phyloP scores from a whole-genome alignment of 169 alveolate genomes.

The Miamiensis avidus region DNA sequence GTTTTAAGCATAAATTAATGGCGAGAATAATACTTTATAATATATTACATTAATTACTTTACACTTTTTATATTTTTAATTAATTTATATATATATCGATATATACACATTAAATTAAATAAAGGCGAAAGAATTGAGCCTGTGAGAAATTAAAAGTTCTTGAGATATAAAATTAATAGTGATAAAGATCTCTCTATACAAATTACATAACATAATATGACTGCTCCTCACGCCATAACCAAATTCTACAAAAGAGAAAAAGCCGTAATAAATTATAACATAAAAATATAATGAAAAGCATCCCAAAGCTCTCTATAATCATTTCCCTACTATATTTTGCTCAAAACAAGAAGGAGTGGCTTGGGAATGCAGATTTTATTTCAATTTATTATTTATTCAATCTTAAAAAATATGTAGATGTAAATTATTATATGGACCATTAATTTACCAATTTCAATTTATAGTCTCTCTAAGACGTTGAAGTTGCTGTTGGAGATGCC shows the following conservation, averaged over 20 bases:
- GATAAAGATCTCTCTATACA: not conserved
- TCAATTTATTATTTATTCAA: not conserved
- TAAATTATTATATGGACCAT: not conserved
- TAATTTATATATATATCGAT: too few relatives aligned
- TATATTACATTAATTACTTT: too few relatives aligned
- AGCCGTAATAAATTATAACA: not conserved
- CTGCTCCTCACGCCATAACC: not conserved
- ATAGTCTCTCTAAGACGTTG: constrained; percentile 8
- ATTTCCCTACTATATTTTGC: not conserved
- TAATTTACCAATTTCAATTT: too few relatives aligned
- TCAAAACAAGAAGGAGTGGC: not conserved
- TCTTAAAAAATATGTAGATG: too few relatives aligned
- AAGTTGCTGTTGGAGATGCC: constrained; percentile 19
- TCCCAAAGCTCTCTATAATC: not conserved
- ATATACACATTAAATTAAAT: too few relatives aligned
- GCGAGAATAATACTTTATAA: too few relatives aligned
- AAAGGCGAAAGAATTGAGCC: too few relatives aligned
- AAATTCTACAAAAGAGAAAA: not conserved
- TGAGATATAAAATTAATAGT: not conserved
- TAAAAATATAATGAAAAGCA: not conserved
- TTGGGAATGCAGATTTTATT: too few relatives aligned
- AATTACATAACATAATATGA: not conserved
- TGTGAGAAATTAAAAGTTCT: too few relatives aligned
- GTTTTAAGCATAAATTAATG: too few relatives aligned
- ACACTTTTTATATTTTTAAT: too few relatives aligned